These are phyloP conservation scores for Lachancea dasiensis DNA, from an alignment of 805 yeast genomes.

Conservation along the genomic window DNA sequence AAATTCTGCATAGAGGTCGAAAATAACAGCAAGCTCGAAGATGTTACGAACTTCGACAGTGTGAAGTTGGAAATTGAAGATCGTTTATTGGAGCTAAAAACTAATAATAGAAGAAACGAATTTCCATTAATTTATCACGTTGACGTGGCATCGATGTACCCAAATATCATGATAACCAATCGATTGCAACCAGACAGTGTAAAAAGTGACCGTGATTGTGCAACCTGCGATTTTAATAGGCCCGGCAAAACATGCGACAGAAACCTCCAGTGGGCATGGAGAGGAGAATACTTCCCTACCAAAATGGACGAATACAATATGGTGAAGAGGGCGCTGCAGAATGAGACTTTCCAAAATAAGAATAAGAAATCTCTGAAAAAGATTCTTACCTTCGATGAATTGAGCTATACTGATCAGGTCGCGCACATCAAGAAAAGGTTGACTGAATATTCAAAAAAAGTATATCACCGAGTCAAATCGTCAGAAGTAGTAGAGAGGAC, in stretches of 20 bases:
- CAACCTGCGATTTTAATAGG: constrained; percentile 92
- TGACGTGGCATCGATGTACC: constrained; percentile 99
- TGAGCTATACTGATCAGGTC: constrained; percentile 74
- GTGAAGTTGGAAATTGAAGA: constrained; percentile 52
- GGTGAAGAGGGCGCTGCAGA: constrained; percentile 77
- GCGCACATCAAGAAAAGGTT: constrained; percentile 66
- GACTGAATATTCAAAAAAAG: constrained; percentile 78
- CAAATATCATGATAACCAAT: constrained; percentile 96
- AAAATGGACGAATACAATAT: constrained; percentile 84
- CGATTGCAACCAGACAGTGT: constrained; percentile 97
- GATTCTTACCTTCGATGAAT: constrained; percentile 63
- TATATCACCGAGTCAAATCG: constrained; percentile 72
- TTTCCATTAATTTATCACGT: constrained; percentile 90
- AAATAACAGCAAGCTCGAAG: constrained; percentile 62
- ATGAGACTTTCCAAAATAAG: constrained; percentile 66
- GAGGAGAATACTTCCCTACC: constrained; percentile 94
- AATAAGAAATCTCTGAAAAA: constrained; percentile 51
- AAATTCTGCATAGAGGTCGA: constrained; percentile 82
- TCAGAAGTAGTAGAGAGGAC: constrained; percentile 84
- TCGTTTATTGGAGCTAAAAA: constrained; percentile 52
- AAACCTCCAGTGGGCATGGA: constrained; percentile 92
- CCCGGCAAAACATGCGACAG: constrained; percentile 95
- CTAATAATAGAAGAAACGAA: constrained; percentile 62
- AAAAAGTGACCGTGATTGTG: constrained; percentile 92
- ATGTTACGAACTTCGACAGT: constrained; percentile 76